Evolutionary conservation across 345 rosid species (phyloP).

Genomic region (Moricandia moricandioides): DNA sequence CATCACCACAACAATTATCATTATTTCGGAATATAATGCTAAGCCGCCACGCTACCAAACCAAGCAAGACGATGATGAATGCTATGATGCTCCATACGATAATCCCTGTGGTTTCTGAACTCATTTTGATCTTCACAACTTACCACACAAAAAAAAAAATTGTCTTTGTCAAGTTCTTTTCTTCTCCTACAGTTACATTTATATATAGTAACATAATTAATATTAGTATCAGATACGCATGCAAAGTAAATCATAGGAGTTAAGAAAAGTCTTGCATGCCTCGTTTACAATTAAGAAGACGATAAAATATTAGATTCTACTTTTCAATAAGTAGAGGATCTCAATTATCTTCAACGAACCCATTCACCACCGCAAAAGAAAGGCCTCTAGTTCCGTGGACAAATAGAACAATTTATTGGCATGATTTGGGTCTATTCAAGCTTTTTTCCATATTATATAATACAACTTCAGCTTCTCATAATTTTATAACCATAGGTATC

Average conservation of each 20-base stretch:
- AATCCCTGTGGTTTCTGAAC: neutral
- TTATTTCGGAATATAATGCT: neutral
- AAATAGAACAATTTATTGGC: neutral
- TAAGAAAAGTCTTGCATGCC: constrained; percentile 2
- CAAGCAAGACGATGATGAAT: neutral
- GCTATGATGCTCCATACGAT: neutral
- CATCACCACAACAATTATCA: neutral
- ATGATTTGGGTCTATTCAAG: neutral
- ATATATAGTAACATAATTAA: neutral
- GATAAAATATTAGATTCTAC: neutral
- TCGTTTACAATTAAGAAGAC: neutral
- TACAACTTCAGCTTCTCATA: neutral
- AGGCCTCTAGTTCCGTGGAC: neutral
- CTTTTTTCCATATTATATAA: neutral
- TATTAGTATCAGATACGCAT: neutral
- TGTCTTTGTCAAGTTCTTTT: neutral
- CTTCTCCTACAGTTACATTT: neutral
- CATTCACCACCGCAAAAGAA: neutral
- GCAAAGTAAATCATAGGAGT: neutral
- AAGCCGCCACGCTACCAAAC: neutral
- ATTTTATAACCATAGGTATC: neutral
- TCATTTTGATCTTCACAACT: neutral
- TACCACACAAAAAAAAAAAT: neutral
- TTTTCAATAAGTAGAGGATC: neutral
- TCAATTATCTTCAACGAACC: neutral